These are phyloP conservation scores for Talaromyces pinophilus DNA, from an alignment of 2,329 filamentous ascomycete genomes.

Conservation along the genomic window DNA sequence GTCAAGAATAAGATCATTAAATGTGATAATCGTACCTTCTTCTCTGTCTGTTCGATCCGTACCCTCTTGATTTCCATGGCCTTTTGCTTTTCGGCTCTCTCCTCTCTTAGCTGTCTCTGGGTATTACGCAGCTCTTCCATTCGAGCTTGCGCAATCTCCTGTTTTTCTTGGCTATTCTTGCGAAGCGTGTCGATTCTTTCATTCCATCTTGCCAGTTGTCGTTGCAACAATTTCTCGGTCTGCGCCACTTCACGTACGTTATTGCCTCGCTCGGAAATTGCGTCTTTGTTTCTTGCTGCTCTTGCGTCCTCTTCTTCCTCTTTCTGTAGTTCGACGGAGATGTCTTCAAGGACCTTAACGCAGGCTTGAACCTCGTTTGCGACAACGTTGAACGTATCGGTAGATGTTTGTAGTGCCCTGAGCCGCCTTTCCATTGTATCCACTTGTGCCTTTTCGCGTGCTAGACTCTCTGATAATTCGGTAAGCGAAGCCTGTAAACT, in stretches of 20 bases:
- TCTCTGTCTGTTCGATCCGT: slow-evolving; percentile 97
- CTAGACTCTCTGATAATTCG: slow-evolving; percentile 77
- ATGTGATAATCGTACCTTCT: slow-evolving; percentile 68
- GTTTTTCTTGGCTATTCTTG: slow-evolving; percentile 77
- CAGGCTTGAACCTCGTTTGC: slow-evolving; percentile 82
- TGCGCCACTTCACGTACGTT: slow-evolving; percentile 90
- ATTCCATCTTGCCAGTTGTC: slow-evolving; percentile 81
- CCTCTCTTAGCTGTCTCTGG: slow-evolving; percentile 78
- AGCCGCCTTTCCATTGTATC: slow-evolving; percentile 83
- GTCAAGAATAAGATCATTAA: background rate
- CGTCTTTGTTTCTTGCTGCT: slow-evolving; percentile 79
- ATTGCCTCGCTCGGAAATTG: slow-evolving; percentile 81
- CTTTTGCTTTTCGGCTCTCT: slow-evolving; percentile 80
- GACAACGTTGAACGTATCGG: slow-evolving; percentile 84
- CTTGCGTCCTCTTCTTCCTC: slow-evolving; percentile 87
- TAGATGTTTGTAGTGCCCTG: slow-evolving; percentile 87
- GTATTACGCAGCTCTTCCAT: slow-evolving; percentile 86
- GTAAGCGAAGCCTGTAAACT: slow-evolving; percentile 78
- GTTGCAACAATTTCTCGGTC: slow-evolving; percentile 77
- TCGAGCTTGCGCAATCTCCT: slow-evolving; percentile 74
- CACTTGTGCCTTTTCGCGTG: slow-evolving; percentile 77
- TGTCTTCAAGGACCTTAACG: slow-evolving; percentile 85
- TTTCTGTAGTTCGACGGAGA: slow-evolving; percentile 77
- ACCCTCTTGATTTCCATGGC: slow-evolving; percentile 91
- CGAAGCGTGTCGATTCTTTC: slow-evolving; percentile 83